These are phyloP conservation scores for Stephania cephalantha DNA, from an alignment of 164 flowering plant genomes.

Conservation along the genomic window DNA sequence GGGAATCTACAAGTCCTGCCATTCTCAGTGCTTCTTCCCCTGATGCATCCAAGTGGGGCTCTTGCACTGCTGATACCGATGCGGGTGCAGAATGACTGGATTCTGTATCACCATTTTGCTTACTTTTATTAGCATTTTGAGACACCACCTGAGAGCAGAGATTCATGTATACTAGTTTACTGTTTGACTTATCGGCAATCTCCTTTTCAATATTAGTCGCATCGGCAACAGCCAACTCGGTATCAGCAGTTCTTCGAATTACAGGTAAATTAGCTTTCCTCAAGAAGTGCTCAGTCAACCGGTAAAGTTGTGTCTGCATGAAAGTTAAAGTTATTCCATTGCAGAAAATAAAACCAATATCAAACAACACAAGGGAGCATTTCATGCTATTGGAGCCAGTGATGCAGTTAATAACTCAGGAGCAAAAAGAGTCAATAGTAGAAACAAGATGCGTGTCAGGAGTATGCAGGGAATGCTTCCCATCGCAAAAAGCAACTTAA, in stretches of 20 bases:
- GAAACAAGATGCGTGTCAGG: neutral
- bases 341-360: neutral
- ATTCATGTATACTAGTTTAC: conserved; percentile 81
- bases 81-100: conserved; percentile 18
- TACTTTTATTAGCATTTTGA: conserved; percentile 32
- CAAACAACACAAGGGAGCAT: neutral
- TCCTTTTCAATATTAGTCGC: conserved; percentile 81
- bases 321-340: neutral
- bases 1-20: conserved; percentile 88
- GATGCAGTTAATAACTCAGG: neutral
- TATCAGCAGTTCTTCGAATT: conserved; percentile 64
- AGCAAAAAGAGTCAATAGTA: neutral
- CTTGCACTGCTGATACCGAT: conserved; percentile 14
- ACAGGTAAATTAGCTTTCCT: conserved; percentile 56
- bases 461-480: neutral
- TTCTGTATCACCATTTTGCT: conserved; percentile 21
- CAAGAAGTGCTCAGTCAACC: conserved; percentile 74
- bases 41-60: conserved; percentile 27
- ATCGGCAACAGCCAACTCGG: conserved; percentile 94
- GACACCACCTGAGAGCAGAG: conserved; percentile 74
- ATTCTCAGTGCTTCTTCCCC: conserved; percentile 59
- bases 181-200: conserved; percentile 67
- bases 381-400: neutral
- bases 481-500: neutral
- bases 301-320: conserved; percentile 80